phyloP scores from a whole-genome alignment of 768 basidiomycete species.

The Trametes cingulata region DNA sequence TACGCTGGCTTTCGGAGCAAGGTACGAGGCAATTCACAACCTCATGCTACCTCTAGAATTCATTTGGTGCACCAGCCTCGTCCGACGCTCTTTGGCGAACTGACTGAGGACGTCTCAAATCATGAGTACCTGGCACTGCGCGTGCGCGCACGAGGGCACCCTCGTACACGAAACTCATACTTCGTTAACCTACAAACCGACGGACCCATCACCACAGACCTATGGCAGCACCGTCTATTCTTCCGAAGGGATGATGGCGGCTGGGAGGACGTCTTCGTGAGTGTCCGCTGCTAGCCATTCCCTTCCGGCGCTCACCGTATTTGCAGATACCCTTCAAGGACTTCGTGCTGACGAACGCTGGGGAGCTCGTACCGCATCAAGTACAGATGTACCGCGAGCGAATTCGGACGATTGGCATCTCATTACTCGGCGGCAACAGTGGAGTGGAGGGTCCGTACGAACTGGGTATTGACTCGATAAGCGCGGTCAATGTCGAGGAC shows the following conservation, averaged over 20 bases:
- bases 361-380: constrained; percentile 67
- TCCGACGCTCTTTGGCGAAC: constrained; percentile 84
- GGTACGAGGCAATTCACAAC: constrained; percentile 42
- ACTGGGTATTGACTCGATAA: constrained; percentile 78
- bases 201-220: constrained; percentile 72
- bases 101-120: constrained; percentile 79
- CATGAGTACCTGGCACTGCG: constrained; percentile 83
- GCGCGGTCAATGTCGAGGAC: constrained; percentile 79
- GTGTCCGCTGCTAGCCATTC: constrained; percentile 29
- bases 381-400: constrained; percentile 75
- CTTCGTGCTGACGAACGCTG: constrained; percentile 74
- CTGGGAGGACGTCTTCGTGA: constrained; percentile 84
- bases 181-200: constrained; percentile 94
- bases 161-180: constrained; percentile 78
- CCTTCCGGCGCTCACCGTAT: not conserved
- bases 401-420: constrained; percentile 82
- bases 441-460: constrained; percentile 76
- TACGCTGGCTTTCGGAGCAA: constrained; percentile 92
- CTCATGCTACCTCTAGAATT: not conserved
- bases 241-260: constrained; percentile 62
- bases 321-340: constrained; percentile 76
- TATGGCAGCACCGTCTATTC: constrained; percentile 96
- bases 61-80: constrained; percentile 48
- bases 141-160: constrained; percentile 75
- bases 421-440: constrained; percentile 83